Evolutionary conservation across 2,329 filamentous ascomycete genomes (phyloP).

Genomic region (Trichoderma simmonsii): DNA sequence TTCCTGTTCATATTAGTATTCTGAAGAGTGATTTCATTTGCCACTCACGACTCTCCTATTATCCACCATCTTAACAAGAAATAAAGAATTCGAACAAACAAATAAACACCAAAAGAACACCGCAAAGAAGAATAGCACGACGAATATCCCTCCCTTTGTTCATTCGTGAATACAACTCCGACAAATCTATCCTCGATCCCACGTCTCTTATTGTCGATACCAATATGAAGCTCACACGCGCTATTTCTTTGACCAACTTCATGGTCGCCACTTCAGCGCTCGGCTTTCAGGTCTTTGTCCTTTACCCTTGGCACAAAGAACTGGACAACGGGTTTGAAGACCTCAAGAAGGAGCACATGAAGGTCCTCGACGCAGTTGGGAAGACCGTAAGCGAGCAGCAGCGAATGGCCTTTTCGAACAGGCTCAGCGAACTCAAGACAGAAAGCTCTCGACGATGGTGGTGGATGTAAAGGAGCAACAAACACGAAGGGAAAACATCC

Average conservation of each 20-base stretch:
- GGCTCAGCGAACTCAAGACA: constrained; percentile 1
- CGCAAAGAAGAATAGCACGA: neutral
- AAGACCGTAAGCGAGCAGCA: neutral
- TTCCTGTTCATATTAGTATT: neutral
- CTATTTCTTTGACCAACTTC: constrained; percentile 10
- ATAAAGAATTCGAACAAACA: neutral
- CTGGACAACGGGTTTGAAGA: constrained; percentile 6
- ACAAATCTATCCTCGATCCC: neutral
- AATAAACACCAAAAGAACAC: neutral
- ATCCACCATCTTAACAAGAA: neutral
- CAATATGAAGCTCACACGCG: neutral
- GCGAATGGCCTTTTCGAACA: neutral
- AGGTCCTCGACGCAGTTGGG: constrained; percentile 5
- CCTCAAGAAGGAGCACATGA: constrained; percentile 8
- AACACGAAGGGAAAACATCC: neutral
- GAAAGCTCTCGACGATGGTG: constrained; percentile 6
- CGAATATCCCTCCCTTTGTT: neutral
- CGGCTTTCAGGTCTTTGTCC: constrained; percentile 12
- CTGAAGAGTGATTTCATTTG: neutral
- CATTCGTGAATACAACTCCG: neutral
- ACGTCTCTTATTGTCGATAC: neutral
- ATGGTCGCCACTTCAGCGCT: constrained; percentile 10
- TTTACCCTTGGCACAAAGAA: constrained; percentile 9
- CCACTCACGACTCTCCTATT: neutral
- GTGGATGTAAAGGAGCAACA: constrained; percentile 2